Percentiles rank a stretch among this genome's conserved stretches.
Evolutionary conservation across 2,329 filamentous ascomycete species (phyloP).

Genomic region (Bretziella fagacearum): DNA sequence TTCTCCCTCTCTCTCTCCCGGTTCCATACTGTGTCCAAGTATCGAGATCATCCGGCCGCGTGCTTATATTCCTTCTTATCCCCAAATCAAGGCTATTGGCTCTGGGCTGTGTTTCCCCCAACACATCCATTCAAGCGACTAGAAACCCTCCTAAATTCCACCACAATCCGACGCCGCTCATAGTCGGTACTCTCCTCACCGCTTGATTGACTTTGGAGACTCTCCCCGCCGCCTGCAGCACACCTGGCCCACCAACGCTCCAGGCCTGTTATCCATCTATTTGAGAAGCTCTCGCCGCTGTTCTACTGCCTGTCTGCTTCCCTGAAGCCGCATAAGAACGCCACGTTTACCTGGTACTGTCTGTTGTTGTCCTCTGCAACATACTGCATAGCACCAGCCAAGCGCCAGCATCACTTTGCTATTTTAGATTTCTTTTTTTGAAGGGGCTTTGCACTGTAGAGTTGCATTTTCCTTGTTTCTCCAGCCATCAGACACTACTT

Average conservation of each 20-base stretch:
- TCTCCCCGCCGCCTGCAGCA: not conserved
- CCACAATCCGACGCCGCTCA: too few relatives aligned
- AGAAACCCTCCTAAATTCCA: too few relatives aligned
- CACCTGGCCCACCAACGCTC: not conserved
- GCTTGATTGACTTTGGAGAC: not conserved
- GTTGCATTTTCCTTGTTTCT: conserved; percentile 9
- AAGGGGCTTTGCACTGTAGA: conserved; percentile 1
- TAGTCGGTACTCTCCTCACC: not conserved
- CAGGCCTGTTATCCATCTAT: not conserved
- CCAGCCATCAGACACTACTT: not conserved
- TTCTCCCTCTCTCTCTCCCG: not conserved
- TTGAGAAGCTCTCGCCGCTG: not conserved
- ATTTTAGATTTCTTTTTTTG: too few relatives aligned
- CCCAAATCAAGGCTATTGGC: not conserved
- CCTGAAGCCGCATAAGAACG: conserved; percentile 9
- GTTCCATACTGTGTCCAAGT: not conserved
- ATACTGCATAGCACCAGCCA: conserved; percentile 1
- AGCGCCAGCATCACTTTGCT: conserved; percentile 1
- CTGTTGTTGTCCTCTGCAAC: not conserved
- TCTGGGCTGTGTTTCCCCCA: not conserved
- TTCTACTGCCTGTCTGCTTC: conserved; percentile 2
- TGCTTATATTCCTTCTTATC: not conserved
- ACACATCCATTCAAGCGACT: not conserved
- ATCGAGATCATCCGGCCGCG: too few relatives aligned
- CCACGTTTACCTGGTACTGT: conserved; percentile 12